Conservation (phyloP, 176 grass and related monocot genomes). For the Leersia perrieri region DNA sequence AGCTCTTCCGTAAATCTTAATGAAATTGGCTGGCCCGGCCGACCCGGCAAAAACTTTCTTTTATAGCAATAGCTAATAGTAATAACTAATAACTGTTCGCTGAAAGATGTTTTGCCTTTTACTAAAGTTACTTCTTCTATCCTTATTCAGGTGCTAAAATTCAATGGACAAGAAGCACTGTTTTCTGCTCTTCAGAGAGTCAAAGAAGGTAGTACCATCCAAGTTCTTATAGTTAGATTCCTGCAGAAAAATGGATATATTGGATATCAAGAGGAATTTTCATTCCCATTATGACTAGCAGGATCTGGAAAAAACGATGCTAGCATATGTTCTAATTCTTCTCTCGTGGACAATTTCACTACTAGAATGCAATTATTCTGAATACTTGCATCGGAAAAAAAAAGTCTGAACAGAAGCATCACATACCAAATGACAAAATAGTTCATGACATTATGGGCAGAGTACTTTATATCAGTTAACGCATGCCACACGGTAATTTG, state of each 20-base stretch:
- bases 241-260: not conserved
- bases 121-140: not conserved
- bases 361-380: not conserved
- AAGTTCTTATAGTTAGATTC: not conserved
- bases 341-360: not conserved
- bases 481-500: not conserved
- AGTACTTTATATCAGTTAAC: constrained; percentile 11
- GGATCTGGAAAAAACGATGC: not conserved
- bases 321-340: not conserved
- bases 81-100: not conserved
- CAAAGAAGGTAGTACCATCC: constrained; percentile 48
- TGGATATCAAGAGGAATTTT: not conserved
- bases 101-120: not conserved
- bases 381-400: not conserved
- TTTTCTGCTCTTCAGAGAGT: constrained; percentile 54
- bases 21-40: too few relatives aligned
- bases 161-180: constrained; percentile 52
- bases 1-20: too few relatives aligned
- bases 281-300: not conserved
- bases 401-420: not conserved
- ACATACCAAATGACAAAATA: not conserved
- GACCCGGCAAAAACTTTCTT: too few relatives aligned
- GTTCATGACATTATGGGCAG: not conserved
- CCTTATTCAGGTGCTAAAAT: constrained; percentile 36
- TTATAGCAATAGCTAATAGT: too few relatives aligned